Base-by-base conservation (phyloP, 2,329 filamentous ascomycete species). In the Hypoxylon sp. region DNA sequence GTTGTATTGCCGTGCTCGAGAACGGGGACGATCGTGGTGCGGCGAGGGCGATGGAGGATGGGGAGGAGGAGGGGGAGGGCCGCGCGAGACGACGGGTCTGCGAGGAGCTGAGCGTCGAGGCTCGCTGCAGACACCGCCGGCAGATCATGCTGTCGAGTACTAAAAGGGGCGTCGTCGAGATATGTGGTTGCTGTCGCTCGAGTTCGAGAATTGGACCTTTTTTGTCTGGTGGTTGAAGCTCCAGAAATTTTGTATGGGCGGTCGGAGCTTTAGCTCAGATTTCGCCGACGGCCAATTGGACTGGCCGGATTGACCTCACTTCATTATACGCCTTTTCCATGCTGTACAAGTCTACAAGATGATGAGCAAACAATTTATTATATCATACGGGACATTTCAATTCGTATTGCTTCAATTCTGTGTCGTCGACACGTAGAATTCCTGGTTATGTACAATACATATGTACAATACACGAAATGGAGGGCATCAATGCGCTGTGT, bases 121-220 rank as follows among this genome's bases (percentile, higher is more conserved):
- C 77, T 60, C 75, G 74, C 62, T 80, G 80, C 48, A 87, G 74
- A 71, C 84, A 87, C 64, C 75, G 72, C 63, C 74, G 70, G 69
- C 77, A 79, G 62, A 78, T 78, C 75, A 77, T 79, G 62, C 53
- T 23, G 38, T 55, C 47, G 27, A 15, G 21, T 21, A 5, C 17
- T 20, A 21, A n/a, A 11, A 29, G n/a, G 9, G 31, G 6, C 31
- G 31, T 17, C 18, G 49, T 29, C 17, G 15, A 29, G 35, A 17
- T 49, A 37, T 13, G n/a, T n/a, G n/a, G n/a, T n/a, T n/a, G 33
- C 31, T 24, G 42, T 33, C 27, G 40, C 24, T 53, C 27, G 27
- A 18, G 45, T 43, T 52, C 46, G 24, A 37, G 24, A 31, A 46
- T 48, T 3, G 27, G 10, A 13, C n/a, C n/a, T n/a, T 29, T 3